Percentiles rank a stretch among this genome's conserved stretches.
These are phyloP conservation scores for Marasmius tenuissimus DNA, from an alignment of 1,284 basidiomycete species.

Conservation along the genomic window DNA sequence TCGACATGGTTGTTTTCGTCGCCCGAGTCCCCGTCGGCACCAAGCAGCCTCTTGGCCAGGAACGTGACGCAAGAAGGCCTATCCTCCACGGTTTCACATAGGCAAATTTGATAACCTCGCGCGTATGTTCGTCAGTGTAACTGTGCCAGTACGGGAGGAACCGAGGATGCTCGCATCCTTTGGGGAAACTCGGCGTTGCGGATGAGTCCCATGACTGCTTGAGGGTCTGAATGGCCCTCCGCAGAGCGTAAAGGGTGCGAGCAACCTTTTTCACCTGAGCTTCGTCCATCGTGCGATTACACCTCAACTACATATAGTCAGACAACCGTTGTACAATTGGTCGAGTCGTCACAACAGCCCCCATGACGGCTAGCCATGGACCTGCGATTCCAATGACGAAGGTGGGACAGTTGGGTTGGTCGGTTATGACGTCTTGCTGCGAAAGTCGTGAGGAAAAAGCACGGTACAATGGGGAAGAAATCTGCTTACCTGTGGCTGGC, in stretches of 20 bases:
- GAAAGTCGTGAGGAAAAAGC: background rate
- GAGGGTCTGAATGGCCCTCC: background rate
- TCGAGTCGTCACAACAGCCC: constrained; percentile 9
- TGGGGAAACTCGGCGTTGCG: background rate
- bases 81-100: constrained; percentile 2
- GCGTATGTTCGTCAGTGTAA: background rate
- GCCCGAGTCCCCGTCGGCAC: background rate
- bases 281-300: constrained; percentile 1
- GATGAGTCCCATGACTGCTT: constrained; percentile 2
- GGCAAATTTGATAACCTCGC: background rate
- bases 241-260: constrained; percentile 1
- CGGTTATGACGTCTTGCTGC: constrained; percentile 1
- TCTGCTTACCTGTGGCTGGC: background rate
- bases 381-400: constrained; percentile 13
- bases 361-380: constrained; percentile 10
- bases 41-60: background rate
- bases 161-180: background rate
- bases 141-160: constrained; percentile 8
- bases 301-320: constrained; percentile 4
- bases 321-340: constrained; percentile 11
- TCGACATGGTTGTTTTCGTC: background rate
- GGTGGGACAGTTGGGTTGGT: constrained; percentile 6
- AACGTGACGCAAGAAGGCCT: constrained; percentile 5
- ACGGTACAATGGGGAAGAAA: background rate
- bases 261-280: constrained; percentile 3